A percentile compares a stretch with the other conserved stretches of the same genome.
phyloP scores from a whole-genome alignment of 2,329 filamentous ascomycete genomes.

The Sarocladiaceae sp. region DNA sequence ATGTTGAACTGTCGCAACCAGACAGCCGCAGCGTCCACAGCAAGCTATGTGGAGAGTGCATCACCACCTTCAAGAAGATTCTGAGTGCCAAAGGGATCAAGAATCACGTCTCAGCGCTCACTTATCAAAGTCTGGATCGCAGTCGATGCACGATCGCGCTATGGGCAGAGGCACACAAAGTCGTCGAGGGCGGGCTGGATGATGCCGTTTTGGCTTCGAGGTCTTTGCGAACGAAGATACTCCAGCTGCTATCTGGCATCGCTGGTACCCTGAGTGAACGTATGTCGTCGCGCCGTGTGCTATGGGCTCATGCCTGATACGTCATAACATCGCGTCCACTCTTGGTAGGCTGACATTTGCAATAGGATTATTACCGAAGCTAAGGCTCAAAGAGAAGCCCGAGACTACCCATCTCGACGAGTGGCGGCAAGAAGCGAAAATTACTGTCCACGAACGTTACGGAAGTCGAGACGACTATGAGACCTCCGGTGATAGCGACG shows the following conservation, averaged over 20 bases:
- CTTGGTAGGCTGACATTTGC: neutral
- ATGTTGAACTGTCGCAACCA: neutral
- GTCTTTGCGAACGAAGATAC: neutral
- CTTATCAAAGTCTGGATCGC: neutral
- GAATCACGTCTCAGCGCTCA: neutral
- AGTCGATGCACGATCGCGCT: neutral
- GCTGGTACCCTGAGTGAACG: neutral
- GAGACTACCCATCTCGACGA: neutral
- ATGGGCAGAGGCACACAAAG: neutral
- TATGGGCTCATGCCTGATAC: too few species aligned
- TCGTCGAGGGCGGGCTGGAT: neutral
- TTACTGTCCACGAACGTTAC: neutral
- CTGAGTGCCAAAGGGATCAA: neutral
- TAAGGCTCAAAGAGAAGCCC: neutral
- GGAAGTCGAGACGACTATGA: neutral
- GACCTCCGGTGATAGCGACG: neutral
- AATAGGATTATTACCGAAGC: neutral
- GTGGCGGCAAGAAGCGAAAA: neutral
- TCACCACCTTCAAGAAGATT: neutral
- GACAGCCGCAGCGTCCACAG: neutral
- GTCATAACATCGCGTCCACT: too few species aligned
- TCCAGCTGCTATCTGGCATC: neutral
- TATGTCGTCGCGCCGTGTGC: conserved; percentile 1
- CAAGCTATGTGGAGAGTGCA: neutral
- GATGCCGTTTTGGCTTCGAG: neutral